Evolutionary conservation across 345 rosid species (phyloP).

Genomic region (Eucalyptus cloeziana): DNA sequence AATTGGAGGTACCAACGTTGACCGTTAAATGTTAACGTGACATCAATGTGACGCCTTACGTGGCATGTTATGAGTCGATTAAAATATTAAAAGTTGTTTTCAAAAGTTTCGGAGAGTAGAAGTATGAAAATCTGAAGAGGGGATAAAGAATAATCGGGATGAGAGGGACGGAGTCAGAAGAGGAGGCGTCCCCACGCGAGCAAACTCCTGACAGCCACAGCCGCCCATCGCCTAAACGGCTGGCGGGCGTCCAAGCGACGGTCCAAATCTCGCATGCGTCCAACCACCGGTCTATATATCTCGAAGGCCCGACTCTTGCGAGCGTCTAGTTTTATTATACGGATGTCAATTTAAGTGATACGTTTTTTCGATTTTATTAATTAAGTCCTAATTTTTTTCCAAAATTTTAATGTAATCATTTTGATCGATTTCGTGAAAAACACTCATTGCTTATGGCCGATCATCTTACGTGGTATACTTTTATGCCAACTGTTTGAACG

Average conservation of each 20-base stretch:
- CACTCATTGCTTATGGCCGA: neutral
- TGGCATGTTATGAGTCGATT: neutral
- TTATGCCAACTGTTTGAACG: accelerated
- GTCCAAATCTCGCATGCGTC: neutral
- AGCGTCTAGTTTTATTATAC: accelerated
- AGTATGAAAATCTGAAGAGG: neutral
- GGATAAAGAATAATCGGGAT: neutral
- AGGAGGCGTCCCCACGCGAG: neutral
- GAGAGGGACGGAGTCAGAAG: neutral
- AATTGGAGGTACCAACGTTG: neutral
- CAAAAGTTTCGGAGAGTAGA: neutral
- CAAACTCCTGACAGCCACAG: neutral
- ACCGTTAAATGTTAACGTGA: neutral
- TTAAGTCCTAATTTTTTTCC: accelerated
- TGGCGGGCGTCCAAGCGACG: neutral
- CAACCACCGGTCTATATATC: neutral
- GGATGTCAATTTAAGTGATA: accelerated
- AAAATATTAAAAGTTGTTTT: neutral
- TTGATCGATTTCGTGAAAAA: neutral
- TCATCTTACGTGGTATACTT: accelerated
- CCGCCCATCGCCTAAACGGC: neutral
- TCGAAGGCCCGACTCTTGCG: neutral
- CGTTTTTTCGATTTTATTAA: accelerated
- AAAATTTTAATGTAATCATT: neutral
- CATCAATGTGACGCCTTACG: neutral